These are phyloP conservation scores for Suillus americanus DNA, from an alignment of 768 basidiomycete species.

Conservation along the genomic window DNA sequence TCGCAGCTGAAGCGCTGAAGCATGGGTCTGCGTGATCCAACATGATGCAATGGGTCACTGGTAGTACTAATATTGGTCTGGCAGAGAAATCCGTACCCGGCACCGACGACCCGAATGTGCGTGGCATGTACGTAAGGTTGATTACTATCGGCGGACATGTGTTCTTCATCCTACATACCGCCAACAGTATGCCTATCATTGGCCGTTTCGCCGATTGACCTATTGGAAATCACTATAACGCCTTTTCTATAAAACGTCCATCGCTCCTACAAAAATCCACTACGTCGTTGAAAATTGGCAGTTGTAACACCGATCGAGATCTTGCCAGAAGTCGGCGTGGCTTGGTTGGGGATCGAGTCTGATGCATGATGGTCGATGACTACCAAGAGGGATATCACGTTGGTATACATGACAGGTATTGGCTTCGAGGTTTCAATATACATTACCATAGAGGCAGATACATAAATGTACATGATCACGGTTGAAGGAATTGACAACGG, in stretches of 20 bases:
- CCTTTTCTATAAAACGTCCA: neutral
- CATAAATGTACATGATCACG: neutral
- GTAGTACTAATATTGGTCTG: neutral
- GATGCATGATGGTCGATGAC: neutral
- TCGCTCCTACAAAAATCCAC: neutral
- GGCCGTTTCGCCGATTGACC: neutral
- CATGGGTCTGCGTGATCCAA: neutral
- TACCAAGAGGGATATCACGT: neutral
- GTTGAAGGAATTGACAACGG: neutral
- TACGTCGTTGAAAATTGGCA: neutral
- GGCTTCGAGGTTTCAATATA: neutral
- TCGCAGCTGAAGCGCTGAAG: neutral
- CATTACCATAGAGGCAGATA: neutral
- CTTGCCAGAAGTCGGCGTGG: neutral
- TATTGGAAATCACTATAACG: neutral
- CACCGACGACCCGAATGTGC: neutral
- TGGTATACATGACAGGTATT: neutral
- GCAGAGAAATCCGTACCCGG: neutral
- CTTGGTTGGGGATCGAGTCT: neutral
- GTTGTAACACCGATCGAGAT: neutral
- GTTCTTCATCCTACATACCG: neutral
- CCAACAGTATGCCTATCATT: neutral
- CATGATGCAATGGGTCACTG: neutral
- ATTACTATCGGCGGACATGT: neutral
- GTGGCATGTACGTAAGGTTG: neutral